These are phyloP conservation scores for Tuber microsphaerosporum DNA, from an alignment of 495 filamentous ascomycete genomes.

Conservation along the genomic window DNA sequence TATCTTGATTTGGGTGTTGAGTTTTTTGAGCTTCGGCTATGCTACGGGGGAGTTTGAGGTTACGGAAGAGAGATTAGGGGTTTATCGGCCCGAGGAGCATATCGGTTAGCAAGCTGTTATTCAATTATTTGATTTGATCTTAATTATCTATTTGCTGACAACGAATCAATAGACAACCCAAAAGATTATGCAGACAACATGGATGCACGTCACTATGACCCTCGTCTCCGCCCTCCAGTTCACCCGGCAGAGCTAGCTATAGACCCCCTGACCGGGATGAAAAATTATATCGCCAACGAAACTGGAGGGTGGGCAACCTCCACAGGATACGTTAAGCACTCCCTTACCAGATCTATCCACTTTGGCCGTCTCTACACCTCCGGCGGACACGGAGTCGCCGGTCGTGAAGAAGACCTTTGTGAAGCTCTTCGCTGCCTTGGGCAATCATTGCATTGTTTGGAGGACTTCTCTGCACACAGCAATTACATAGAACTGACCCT, in stretches of 20 bases:
- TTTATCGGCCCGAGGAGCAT: slow-evolving; percentile 92
- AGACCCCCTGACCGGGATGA: slow-evolving; percentile 84
- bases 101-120: slow-evolving; percentile 52
- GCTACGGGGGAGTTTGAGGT: slow-evolving; percentile 97
- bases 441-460: slow-evolving; percentile 84
- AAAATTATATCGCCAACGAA: slow-evolving; percentile 98
- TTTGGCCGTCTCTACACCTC: slow-evolving; percentile 78
- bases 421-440: slow-evolving; percentile 85
- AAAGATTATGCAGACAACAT: slow-evolving; percentile 83
- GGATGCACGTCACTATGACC: slow-evolving; percentile 78
- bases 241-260: slow-evolving; percentile 68
- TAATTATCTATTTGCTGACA: background rate
- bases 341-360: slow-evolving; percentile 76
- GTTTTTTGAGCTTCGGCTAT: slow-evolving; percentile 89
- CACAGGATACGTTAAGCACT: slow-evolving; percentile 79
- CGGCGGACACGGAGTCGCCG: slow-evolving; percentile 55
- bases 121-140: background rate
- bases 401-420: slow-evolving; percentile 76
- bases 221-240: slow-evolving; percentile 72
- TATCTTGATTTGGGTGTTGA: slow-evolving; percentile 82
- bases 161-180: slow-evolving; percentile 54
- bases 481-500: slow-evolving; percentile 88
- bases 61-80: slow-evolving; percentile 79
- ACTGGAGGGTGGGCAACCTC: slow-evolving; percentile 67
- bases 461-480: slow-evolving; percentile 92